A percentile compares a stretch with the other conserved stretches of the same genome.
phyloP scores from a whole-genome alignment of 176 grass and related monocot species.

The Carex scoparia region DNA sequence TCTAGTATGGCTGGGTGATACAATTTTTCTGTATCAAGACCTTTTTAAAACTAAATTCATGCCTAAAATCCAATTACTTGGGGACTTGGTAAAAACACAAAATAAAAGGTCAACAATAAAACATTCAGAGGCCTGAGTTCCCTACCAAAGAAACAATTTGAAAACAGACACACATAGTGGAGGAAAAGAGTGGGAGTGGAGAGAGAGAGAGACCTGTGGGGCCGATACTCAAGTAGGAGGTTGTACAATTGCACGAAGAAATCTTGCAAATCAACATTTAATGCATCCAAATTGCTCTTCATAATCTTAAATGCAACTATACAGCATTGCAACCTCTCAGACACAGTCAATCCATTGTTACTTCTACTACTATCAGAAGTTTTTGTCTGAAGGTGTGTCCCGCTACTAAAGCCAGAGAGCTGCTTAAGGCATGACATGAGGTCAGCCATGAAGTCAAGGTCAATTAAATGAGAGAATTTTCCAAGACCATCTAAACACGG shows the following conservation, averaged over 20 bases:
- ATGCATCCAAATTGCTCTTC: slow-evolving; percentile 87
- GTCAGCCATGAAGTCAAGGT: slow-evolving; percentile 94
- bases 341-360: slow-evolving; percentile 48
- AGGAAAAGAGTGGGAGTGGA: neutral
- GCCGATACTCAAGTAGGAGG: slow-evolving; percentile 83
- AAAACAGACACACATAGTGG: neutral
- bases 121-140: neutral
- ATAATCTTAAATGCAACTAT: slow-evolving; percentile 85
- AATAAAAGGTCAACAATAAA: neutral
- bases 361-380: slow-evolving; percentile 19
- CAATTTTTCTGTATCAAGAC: neutral
- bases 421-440: slow-evolving; percentile 78
- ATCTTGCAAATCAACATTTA: slow-evolving; percentile 84
- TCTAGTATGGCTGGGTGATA: neutral
- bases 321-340: slow-evolving; percentile 85
- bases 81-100: neutral
- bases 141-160: neutral
- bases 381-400: neutral
- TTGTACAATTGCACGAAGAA: slow-evolving; percentile 92
- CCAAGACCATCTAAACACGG: slow-evolving; percentile 80
- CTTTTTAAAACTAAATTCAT: neutral
- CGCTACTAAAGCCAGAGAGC: slow-evolving; percentile 56
- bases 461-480: slow-evolving; percentile 94
- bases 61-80: neutral
- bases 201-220: slow-evolving; percentile 56